Evolutionary conservation across 2,329 filamentous ascomycete genomes (phyloP).

Genomic region (Curvularia lunata): DNA sequence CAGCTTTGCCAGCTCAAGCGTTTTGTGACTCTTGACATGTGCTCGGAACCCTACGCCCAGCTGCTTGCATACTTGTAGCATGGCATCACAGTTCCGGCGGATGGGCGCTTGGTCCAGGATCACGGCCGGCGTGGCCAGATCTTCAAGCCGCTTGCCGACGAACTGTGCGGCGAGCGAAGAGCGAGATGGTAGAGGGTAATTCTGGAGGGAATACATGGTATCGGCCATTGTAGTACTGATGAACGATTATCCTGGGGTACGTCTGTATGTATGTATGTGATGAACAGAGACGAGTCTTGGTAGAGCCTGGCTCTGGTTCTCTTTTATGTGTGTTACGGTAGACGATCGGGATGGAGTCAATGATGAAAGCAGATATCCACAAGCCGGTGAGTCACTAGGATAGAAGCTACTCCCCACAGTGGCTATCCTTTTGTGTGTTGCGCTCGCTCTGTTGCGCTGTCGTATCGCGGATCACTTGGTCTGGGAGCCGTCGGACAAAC

Average conservation of each 20-base stretch:
- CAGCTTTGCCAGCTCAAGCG: conserved; percentile 67
- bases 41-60: conserved; percentile 72
- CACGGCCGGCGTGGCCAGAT: conserved; percentile 69
- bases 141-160: conserved; percentile 65
- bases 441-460: background rate
- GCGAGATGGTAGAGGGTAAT: conserved; percentile 27
- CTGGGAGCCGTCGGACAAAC: conserved; percentile 6
- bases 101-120: conserved; percentile 73
- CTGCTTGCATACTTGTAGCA: conserved; percentile 68
- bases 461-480: background rate
- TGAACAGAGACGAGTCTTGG: background rate
- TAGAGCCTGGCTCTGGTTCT: background rate
- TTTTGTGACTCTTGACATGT: conserved; percentile 88
- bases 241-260: background rate
- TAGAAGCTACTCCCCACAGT: background rate
- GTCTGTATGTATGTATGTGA: background rate
- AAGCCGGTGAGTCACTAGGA: background rate
- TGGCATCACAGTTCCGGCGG: conserved; percentile 70
- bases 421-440: background rate
- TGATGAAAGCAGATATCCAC: background rate
- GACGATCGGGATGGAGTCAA: background rate
- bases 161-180: conserved; percentile 46
- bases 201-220: background rate
- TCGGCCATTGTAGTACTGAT: background rate
- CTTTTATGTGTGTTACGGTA: background rate